Conservation (phyloP, 78 protist genomes). For the Isochrysis galbana region DNA sequence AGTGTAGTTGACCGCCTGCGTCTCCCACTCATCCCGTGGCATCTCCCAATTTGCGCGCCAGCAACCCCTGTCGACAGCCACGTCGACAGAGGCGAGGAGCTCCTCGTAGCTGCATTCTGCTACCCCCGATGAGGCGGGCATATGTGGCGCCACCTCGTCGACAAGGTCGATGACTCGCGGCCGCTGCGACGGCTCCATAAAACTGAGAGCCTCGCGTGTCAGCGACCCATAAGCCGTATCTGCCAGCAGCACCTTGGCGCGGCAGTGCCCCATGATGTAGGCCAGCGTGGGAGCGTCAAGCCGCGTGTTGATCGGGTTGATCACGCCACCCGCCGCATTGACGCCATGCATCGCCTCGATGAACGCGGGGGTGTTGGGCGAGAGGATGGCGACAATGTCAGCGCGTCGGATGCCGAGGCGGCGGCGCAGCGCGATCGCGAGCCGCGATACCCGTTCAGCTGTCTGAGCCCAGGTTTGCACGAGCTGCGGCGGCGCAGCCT, state of each 20-base stretch:
- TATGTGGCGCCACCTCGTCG: background rate
- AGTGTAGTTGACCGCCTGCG: constrained; percentile 43
- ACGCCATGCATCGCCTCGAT: constrained; percentile 35
- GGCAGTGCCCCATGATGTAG: constrained; percentile 22
- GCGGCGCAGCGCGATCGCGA: constrained; percentile 2
- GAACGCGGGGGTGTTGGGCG: constrained; percentile 38
- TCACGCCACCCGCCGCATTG: constrained; percentile 23
- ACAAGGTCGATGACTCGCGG: background rate
- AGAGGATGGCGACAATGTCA: constrained; percentile 6
- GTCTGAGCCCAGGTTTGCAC: background rate
- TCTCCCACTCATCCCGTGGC: constrained; percentile 54
- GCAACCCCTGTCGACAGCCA: background rate
- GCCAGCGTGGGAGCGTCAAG: constrained; percentile 40
- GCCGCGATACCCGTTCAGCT: background rate
- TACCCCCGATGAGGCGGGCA: background rate
- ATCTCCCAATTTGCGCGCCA: background rate
- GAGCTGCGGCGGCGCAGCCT: background rate
- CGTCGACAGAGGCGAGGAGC: background rate
- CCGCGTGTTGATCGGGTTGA: constrained; percentile 45
- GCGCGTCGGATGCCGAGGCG: background rate
- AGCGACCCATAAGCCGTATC: constrained; percentile 31
- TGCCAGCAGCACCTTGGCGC: constrained; percentile 18
- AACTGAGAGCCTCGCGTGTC: constrained; percentile 11
- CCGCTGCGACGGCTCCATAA: background rate
- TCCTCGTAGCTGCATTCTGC: constrained; percentile 14